Base-by-base conservation (phyloP, 805 yeast species). In the Lipomyces sp. region DNA sequence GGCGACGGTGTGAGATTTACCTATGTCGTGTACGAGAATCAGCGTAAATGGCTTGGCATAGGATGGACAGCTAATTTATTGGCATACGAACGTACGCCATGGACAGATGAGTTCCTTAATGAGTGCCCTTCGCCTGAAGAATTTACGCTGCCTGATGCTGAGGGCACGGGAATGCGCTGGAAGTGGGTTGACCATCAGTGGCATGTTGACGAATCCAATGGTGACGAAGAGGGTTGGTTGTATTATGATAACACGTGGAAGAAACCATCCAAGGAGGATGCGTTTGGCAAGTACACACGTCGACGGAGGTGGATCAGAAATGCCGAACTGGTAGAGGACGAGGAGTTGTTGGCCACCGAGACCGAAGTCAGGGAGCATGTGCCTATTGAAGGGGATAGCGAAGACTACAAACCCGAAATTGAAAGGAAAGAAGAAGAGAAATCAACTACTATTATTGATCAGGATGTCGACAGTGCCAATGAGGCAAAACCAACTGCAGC, bases 21-120 rank as follows among this genome's bases (percentile, higher is more conserved):
- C 3, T 94, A 91, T 77, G 98, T 92, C 1, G 81, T 95, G 10
- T 93, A 88, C 77, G 99, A 94, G 77, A 94, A 94, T 77, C 98
- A 94, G 80, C 86, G 99, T 75, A 87, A 96, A 73, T 94, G 99
- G 99, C 82, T 94, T 51, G 98, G 98, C 13, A 90, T 94, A 73
- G 99, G 99, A 11, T 94, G 99, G 99, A 94, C 98, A 0, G 83
- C 96, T 15, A 92, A 92, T 75, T 82, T 95, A 75, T 82, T 95
- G 69, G 88, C 96, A 59, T 94, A 94, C 75, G 99, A 94, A 79
- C 85, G 99, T 75, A 88, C 97, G 0, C 89, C 98, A 2, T 94
- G 98, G 98, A 93, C 98, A 0, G 99, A 94, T 76, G 98, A 93
- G 77, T 93, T 92, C 75, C 81, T 92, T 69, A 94, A 93, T 77